A percentile compares a stretch with the other conserved stretches of the same genome.
These are phyloP conservation scores for Parietaria judaica DNA, from an alignment of 306 rosid genomes.

Conservation along the genomic window DNA sequence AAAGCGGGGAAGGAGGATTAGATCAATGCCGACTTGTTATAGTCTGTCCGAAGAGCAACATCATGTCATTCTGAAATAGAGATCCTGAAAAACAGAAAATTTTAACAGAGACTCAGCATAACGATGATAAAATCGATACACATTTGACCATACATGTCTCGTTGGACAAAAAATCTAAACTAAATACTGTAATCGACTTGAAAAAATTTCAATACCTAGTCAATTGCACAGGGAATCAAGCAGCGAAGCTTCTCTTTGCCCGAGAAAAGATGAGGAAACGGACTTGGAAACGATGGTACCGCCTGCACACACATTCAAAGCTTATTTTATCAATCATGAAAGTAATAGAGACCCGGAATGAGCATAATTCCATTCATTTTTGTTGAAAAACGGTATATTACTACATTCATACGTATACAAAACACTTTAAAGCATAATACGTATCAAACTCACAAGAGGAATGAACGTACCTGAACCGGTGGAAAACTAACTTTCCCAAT, in stretches of 20 bases:
- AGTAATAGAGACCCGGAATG: too few species aligned
- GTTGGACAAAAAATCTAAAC: background rate
- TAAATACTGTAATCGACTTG: background rate
- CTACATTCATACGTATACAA: too few species aligned
- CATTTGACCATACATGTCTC: background rate
- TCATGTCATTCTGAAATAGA: constrained; percentile 95
- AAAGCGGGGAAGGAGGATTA: constrained; percentile 86
- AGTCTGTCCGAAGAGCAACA: constrained; percentile 82
- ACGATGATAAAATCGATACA: constrained; percentile 1
- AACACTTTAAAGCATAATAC: too few species aligned
- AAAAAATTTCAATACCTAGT: constrained; percentile 55
- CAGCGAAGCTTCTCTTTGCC: constrained; percentile 74
- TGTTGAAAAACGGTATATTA: too few species aligned
- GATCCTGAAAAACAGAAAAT: constrained; percentile 56
- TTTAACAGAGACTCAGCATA: constrained; percentile 17
- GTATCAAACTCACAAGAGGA: too few species aligned
- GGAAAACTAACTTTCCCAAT: constrained; percentile 95
- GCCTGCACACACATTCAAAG: constrained; percentile 52
- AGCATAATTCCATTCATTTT: too few species aligned
- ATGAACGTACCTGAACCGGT: constrained; percentile 80
- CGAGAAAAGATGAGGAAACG: constrained; percentile 86
- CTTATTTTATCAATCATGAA: too few species aligned
- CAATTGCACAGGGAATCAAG: constrained; percentile 92
- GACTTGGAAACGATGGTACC: constrained; percentile 92
- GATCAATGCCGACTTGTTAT: constrained; percentile 78